These are phyloP conservation scores for Brachypodium distachyon DNA, from an alignment of 202 grass and related monocot genomes.

Conservation along the genomic window DNA sequence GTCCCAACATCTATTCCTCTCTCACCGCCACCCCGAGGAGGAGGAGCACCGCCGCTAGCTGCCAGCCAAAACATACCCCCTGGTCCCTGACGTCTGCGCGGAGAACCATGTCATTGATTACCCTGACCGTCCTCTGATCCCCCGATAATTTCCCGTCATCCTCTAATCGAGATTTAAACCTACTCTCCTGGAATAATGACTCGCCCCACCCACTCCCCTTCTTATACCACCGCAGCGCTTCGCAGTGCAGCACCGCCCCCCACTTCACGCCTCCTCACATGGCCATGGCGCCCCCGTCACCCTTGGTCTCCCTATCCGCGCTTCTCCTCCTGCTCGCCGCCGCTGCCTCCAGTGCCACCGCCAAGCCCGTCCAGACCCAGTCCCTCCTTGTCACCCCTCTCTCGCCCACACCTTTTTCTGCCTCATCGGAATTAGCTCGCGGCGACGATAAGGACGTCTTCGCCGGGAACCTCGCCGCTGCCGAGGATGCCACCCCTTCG, in stretches of 20 bases:
- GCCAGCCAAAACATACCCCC: conserved; percentile 19
- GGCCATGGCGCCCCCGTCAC: conserved; percentile 23
- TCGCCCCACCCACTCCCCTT: not conserved
- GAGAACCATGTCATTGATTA: not conserved
- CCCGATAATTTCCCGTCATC: not conserved
- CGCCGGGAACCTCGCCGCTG: not conserved
- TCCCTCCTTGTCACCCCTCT: conserved; percentile 29
- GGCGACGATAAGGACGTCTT: not conserved
- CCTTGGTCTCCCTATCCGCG: not conserved
- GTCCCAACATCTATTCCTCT: conserved; percentile 20
- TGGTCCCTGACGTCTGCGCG: no score
- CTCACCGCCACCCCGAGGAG: not conserved
- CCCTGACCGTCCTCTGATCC: not conserved
- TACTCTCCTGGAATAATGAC: not conserved
- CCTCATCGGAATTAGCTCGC: not conserved
- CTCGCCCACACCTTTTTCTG: conserved; percentile 13
- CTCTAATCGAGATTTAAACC: not conserved
- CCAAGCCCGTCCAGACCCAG: conserved; percentile 3
- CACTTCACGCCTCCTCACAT: not conserved
- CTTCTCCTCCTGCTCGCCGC: conserved; percentile 17
- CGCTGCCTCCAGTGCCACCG: not conserved
- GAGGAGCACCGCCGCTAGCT: not conserved
- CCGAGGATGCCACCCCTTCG: not conserved
- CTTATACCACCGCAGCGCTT: conserved; percentile 16
- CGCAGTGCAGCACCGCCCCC: not conserved